Conservation (phyloP, 768 basidiomycete species). For the Peribolospora baueri region DNA sequence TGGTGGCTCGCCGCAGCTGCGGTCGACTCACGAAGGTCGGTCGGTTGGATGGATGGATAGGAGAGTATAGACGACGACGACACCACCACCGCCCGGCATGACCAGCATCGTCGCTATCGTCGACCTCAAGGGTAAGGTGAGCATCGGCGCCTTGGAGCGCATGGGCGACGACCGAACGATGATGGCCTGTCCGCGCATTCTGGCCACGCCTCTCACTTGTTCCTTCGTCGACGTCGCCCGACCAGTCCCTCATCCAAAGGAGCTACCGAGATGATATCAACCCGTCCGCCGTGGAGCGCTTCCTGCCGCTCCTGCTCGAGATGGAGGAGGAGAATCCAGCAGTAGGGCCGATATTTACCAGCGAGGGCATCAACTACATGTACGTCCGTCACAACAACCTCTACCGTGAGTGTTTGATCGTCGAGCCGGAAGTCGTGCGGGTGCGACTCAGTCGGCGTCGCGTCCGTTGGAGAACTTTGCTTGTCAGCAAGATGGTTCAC, state of each 20-base stretch:
- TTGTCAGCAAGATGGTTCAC: neutral
- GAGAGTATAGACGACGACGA: too few relatives aligned
- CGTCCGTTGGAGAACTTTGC: neutral
- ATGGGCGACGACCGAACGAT: neutral
- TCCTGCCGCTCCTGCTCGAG: slow-evolving; percentile 75
- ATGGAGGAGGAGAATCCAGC: slow-evolving; percentile 94
- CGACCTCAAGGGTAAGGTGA: slow-evolving; percentile 77
- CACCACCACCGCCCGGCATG: slow-evolving; percentile 18
- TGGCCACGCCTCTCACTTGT: neutral
- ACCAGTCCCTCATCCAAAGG: slow-evolving; percentile 64
- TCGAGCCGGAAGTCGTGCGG: neutral
- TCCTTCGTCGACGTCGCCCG: neutral
- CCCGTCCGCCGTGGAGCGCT: slow-evolving; percentile 66
- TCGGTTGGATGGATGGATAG: too few relatives aligned
- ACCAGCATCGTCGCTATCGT: slow-evolving; percentile 68
- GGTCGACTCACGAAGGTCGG: too few relatives aligned
- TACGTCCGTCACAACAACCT: slow-evolving; percentile 95
- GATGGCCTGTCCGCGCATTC: neutral
- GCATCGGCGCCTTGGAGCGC: neutral
- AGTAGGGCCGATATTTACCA: slow-evolving; percentile 86
- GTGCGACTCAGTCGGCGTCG: neutral
- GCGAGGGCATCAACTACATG: slow-evolving; percentile 90
- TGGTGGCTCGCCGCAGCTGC: too few relatives aligned
- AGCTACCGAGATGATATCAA: slow-evolving; percentile 92
- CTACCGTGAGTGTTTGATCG: slow-evolving; percentile 40